phyloP scores from a whole-genome alignment of 208 protist species.

The Acanthamoeba royreba region DNA sequence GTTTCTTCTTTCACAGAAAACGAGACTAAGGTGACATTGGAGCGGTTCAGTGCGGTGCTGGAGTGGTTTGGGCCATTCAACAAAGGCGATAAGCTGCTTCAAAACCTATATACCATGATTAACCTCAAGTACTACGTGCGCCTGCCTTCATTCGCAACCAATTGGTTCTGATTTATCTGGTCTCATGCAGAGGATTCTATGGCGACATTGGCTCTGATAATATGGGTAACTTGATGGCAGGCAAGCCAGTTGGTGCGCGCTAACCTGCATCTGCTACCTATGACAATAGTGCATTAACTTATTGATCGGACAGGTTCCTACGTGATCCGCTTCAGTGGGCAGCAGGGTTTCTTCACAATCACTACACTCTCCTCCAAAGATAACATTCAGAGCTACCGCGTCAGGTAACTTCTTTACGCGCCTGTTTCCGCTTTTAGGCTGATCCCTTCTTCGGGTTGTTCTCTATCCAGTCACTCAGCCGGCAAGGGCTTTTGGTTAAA shows the following conservation, averaged over 20 bases:
- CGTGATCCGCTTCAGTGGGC: background rate
- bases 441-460: too few relatives aligned
- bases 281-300: too few relatives aligned
- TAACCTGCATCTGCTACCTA: too few relatives aligned
- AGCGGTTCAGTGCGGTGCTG: background rate
- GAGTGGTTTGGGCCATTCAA: constrained; percentile 18
- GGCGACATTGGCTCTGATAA: background rate
- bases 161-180: too few relatives aligned
- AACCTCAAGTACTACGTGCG: background rate
- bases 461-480: background rate
- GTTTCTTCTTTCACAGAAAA: too few relatives aligned
- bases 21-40: background rate
- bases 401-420: too few relatives aligned
- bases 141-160: too few relatives aligned
- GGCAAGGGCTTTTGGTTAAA: background rate
- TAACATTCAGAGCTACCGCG: constrained; percentile 11
- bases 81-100: background rate
- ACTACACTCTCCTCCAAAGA: background rate
- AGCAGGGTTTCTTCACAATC: constrained; percentile 34
- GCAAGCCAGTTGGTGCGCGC: background rate
- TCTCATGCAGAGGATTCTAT: background rate
- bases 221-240: background rate
- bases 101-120: background rate
- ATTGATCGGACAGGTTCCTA: background rate
- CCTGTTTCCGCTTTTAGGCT: too few relatives aligned